Percentiles rank a stretch among this genome's conserved stretches.
phyloP scores from a whole-genome alignment of 345 rosid genomes.

The Rhodomyrtus tomentosa region DNA sequence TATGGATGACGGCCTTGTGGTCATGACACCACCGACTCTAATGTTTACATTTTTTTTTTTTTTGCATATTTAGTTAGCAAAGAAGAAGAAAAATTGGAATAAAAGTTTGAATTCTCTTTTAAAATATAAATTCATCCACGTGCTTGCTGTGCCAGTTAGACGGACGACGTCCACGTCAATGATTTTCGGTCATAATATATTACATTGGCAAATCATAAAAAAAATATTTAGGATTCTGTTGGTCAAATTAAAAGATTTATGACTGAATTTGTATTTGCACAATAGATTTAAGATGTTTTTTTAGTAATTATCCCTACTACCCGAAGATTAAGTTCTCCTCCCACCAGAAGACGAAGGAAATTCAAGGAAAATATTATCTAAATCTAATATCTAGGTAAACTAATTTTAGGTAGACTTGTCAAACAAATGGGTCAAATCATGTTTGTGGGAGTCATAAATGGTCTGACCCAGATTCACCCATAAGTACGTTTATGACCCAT shows the following conservation, averaged over 20 bases:
- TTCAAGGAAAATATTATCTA: not conserved
- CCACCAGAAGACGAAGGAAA: not conserved
- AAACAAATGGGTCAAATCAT: no score
- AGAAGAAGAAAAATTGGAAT: not conserved
- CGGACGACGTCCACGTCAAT: fast-evolving
- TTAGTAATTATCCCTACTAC: no score
- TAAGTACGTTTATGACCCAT: no score
- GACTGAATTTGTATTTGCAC: no score
- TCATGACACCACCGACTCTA: fast-evolving
- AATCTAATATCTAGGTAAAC: not conserved
- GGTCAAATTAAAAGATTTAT: no score
- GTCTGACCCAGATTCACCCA: no score
- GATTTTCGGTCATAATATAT: not conserved
- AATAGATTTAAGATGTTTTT: no score
- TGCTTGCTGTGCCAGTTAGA: not conserved
- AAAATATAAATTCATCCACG: not conserved
- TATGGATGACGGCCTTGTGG: fast-evolving
- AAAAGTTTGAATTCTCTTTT: no score
- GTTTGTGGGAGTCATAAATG: no score
- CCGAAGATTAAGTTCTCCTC: no score
- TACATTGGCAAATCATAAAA: not conserved
- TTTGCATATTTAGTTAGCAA: not conserved
- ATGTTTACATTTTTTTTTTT: not conserved
- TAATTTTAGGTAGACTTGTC: not conserved
- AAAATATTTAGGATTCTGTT: no score